These are phyloP conservation scores for Agroathelia rolfsii DNA, from an alignment of 1,284 basidiomycete genomes.

Conservation along the genomic window DNA sequence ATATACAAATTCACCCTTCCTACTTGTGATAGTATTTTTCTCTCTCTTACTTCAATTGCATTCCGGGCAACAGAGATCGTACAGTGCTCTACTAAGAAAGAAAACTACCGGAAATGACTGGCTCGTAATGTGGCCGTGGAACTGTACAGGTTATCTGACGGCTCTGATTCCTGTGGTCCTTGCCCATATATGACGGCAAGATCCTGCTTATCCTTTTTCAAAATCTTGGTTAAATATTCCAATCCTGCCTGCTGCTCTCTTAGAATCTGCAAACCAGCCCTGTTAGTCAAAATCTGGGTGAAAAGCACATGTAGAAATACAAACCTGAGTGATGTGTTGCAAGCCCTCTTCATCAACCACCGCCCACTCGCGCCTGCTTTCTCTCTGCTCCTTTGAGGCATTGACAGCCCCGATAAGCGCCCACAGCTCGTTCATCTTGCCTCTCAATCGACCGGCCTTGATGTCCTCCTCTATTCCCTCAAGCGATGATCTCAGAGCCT, in stretches of 20 bases:
- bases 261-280: conserved; percentile 50
- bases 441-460: conserved; percentile 55
- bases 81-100: too few species aligned
- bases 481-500: conserved; percentile 54
- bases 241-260: conserved; percentile 74
- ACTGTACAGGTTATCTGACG: conserved; percentile 17
- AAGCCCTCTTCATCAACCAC: conserved; percentile 80
- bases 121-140: conserved; percentile 24
- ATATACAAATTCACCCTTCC: too few species aligned
- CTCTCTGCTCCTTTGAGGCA: conserved; percentile 47
- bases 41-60: too few species aligned
- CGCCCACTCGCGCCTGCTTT: conserved; percentile 66
- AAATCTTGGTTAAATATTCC: conserved; percentile 67
- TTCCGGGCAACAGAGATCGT: too few species aligned
- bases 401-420: conserved; percentile 73
- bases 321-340: conserved; percentile 60
- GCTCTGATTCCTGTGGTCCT: conserved; percentile 25
- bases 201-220: conserved; percentile 62
- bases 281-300: conserved; percentile 10
- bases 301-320: conserved; percentile 1
- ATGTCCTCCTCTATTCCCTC: conserved; percentile 74
- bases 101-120: conserved; percentile 24
- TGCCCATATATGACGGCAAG: conserved; percentile 60
- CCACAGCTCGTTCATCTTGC: conserved; percentile 79
- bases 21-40: too few species aligned